Evolutionary conservation across 1,139 yeast genomes (phyloP), one percentile per base, ranked within the genome.

Genomic region (Hanseniaspora gamundiae): DNA sequence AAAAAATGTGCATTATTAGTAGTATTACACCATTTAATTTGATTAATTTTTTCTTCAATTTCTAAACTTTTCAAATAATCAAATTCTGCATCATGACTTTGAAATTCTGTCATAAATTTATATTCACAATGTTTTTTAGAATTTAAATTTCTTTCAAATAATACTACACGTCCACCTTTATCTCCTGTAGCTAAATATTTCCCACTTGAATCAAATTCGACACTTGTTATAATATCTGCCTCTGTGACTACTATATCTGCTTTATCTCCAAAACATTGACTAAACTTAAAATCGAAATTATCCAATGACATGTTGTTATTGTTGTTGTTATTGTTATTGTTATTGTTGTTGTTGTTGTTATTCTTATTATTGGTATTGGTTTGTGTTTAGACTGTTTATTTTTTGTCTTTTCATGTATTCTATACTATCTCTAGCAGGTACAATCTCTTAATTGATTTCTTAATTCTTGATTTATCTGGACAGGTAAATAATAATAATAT

Each of bases 121-220:
- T 93, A 93, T 63, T 93, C 98, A 63, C 97, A 91, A 48, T 60
- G 59, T 61, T 79, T 31, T 30, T 26, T 78, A 60, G 83, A 83
- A 49, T 69, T 65, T 53, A 79, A 81, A 62, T 86, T 87, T 55
- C 97, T 75, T 64, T 91, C 97, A 65, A 93, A 93, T 46, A 93
- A 67, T 13, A 93, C 99, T 36, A 93, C 96, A 53, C 99, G 75
- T 22, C 99, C 99, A 42, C 99, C 99, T 59, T 91, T 81, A 66
- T 93, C 99, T 49, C 99, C 99, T 2, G 98, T 91, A 47, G 98
- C 99, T 49, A 93, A 70, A 58, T 81, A 93, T 62, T 91, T 86
- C 42, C 99, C 99, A 14, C 93, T 78, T 59, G 81, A 85, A 61
- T 93, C 96, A 59, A 93, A 93, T 66, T 93, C 97, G 38, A 93